Conservation (phyloP, 805 yeast species). For the Candida ulmi region DNA sequence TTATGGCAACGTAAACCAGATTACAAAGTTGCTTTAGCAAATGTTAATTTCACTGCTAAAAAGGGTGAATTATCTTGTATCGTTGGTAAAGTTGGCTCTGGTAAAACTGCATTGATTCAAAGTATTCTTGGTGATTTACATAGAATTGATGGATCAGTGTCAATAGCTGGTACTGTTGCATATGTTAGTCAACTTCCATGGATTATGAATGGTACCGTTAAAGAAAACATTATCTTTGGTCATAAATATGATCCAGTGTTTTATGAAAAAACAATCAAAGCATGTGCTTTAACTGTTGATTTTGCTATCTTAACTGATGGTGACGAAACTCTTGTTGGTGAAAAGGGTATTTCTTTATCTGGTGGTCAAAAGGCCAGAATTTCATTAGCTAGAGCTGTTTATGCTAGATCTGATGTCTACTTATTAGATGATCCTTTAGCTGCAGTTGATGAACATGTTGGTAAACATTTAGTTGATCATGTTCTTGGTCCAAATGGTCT, state of each 20-base stretch:
- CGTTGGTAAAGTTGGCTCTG: slow-evolving; percentile 87
- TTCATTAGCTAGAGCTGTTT: slow-evolving; percentile 92
- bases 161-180: slow-evolving; percentile 72
- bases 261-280: slow-evolving; percentile 73
- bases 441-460: slow-evolving; percentile 98
- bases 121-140: slow-evolving; percentile 79
- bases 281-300: slow-evolving; percentile 84
- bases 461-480: slow-evolving; percentile 74
- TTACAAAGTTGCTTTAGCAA: slow-evolving; percentile 60
- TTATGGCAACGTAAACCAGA: slow-evolving; percentile 72
- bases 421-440: slow-evolving; percentile 88
- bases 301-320: slow-evolving; percentile 79
- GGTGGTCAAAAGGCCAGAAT: slow-evolving; percentile 98
- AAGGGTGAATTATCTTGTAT: slow-evolving; percentile 81
- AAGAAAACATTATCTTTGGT: slow-evolving; percentile 89
- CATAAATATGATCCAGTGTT: slow-evolving; percentile 75
- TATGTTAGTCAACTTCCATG: slow-evolving; percentile 93
- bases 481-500: slow-evolving; percentile 82
- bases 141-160: slow-evolving; percentile 67
- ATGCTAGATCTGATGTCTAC: slow-evolving; percentile 88
- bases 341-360: slow-evolving; percentile 91
- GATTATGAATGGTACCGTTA: slow-evolving; percentile 94
- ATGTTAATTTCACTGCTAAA: slow-evolving; percentile 56
- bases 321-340: slow-evolving; percentile 91
- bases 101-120: slow-evolving; percentile 80